A percentile compares a stretch with the other conserved stretches of the same genome.
These are phyloP conservation scores for Plasmodium cynomolgi DNA, from an alignment of 169 alveolate species.

Conservation along the genomic window DNA sequence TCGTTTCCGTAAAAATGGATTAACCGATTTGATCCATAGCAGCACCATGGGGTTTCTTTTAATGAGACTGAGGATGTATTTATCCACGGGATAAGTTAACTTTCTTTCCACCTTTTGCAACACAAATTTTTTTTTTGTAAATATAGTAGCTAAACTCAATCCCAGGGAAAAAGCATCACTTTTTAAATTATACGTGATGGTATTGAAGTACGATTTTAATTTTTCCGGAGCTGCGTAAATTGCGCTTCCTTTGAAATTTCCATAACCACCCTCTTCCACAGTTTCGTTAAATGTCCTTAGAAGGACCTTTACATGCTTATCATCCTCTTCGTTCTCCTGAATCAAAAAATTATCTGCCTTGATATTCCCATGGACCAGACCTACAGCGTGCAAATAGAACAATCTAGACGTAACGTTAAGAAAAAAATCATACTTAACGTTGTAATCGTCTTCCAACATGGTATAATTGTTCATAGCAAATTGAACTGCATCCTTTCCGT, in stretches of 20 bases:
- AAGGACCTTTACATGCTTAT: neutral
- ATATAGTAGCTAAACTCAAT: constrained; percentile 43
- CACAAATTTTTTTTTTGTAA: constrained; percentile 23
- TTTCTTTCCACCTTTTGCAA: constrained; percentile 13
- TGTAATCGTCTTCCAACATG: neutral
- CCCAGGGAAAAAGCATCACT: constrained; percentile 65
- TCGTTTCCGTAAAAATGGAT: constrained; percentile 18
- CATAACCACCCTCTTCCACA: constrained; percentile 48
- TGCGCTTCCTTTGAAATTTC: constrained; percentile 39
- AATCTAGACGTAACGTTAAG: constrained; percentile 26
- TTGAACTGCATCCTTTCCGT: constrained; percentile 7
- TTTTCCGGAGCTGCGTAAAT: constrained; percentile 51
- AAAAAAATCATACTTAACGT: constrained; percentile 41
- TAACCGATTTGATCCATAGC: constrained; percentile 40
- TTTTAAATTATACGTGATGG: constrained; percentile 28
- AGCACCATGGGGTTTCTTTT: constrained; percentile 58
- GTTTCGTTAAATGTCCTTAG: constrained; percentile 14
- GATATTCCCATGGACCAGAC: constrained; percentile 39
- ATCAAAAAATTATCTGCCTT: constrained; percentile 34
- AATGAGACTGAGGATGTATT: constrained; percentile 2
- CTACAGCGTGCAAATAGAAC: constrained; percentile 37
- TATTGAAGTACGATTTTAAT: constrained; percentile 23
- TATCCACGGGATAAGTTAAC: neutral
- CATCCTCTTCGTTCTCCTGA: neutral
- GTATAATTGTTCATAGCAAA: constrained; percentile 9